Evolutionary conservation across 345 rosid species (phyloP).

Genomic region (Lepidium aucheri): DNA sequence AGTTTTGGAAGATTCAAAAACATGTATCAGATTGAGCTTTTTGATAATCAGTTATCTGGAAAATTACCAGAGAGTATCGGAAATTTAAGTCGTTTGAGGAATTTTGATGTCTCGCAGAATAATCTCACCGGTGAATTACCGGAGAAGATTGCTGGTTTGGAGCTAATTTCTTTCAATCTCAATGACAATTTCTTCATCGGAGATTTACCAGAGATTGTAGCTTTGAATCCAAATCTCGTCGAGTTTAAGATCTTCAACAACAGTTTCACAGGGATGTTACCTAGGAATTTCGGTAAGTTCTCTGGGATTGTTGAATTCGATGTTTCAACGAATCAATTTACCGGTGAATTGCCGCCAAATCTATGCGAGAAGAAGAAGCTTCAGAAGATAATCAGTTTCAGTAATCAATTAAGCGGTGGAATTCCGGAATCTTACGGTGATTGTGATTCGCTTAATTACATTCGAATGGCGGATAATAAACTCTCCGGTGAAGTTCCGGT

Average conservation of each 20-base stretch:
- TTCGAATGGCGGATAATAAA: slow-evolving; percentile 42
- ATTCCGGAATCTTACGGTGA: slow-evolving; percentile 45
- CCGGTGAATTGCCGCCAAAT: slow-evolving; percentile 49
- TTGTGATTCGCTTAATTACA: slow-evolving; percentile 39
- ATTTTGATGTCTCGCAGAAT: slow-evolving; percentile 62
- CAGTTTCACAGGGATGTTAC: slow-evolving; percentile 58
- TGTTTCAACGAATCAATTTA: slow-evolving; percentile 48
- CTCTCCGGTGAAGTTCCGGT: slow-evolving; percentile 43
- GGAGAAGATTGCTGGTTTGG: slow-evolving; percentile 37
- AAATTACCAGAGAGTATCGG: slow-evolving; percentile 48
- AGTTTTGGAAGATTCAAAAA: slow-evolving; percentile 34
- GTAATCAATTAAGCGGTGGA: slow-evolving; percentile 44
- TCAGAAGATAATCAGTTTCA: slow-evolving; percentile 30
- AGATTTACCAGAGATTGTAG: slow-evolving; percentile 39
- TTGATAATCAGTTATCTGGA: slow-evolving; percentile 32
- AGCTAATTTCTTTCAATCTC: slow-evolving; percentile 36
- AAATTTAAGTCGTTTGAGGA: slow-evolving; percentile 32
- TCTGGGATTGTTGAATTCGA: slow-evolving; percentile 47
- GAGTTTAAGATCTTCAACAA: slow-evolving; percentile 63
- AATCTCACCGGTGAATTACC: slow-evolving; percentile 46
- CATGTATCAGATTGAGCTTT: slow-evolving; percentile 42
- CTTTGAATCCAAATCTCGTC: slow-evolving; percentile 38
- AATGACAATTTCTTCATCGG: slow-evolving; percentile 58
- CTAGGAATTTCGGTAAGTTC: slow-evolving; percentile 43
- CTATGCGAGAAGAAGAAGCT: slow-evolving; percentile 46